Conservation (phyloP, 257 asterid genomes). For the Solanum acaule region DNA sequence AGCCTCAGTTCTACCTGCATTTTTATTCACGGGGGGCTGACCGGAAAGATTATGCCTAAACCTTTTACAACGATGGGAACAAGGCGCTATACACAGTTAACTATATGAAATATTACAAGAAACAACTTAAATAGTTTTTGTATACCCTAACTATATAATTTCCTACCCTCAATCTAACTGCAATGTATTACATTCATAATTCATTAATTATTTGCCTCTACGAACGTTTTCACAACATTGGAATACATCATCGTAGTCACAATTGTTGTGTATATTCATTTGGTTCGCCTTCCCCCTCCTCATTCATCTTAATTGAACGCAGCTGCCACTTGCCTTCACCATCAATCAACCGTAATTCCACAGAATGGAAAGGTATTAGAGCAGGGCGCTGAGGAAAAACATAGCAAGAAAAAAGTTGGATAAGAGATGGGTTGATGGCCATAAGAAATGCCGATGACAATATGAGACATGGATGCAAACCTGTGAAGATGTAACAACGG, state of each 20-base stretch:
- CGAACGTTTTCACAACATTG: background rate
- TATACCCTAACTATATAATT: background rate
- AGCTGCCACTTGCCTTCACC: constrained; percentile 99
- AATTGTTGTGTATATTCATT: background rate
- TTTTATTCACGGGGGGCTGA: constrained; percentile 4
- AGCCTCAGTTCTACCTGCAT: background rate
- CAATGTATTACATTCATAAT: background rate
- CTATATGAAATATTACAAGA: background rate
- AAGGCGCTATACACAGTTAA: constrained; percentile 27
- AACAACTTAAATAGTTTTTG: constrained; percentile 3
- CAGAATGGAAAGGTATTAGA: constrained; percentile 86
- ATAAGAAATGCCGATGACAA: background rate
- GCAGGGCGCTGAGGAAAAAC: constrained; percentile 70
- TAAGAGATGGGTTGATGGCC: background rate
- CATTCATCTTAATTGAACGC: constrained; percentile 61
- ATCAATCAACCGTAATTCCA: constrained; percentile 82
- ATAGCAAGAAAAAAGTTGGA: background rate
- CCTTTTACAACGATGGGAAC: constrained; percentile 24
- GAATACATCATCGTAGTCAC: background rate
- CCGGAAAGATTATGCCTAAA: constrained; percentile 4
- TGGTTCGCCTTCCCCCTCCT: background rate
- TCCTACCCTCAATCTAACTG: background rate
- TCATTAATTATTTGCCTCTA: background rate
- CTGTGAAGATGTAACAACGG: constrained; percentile 97
- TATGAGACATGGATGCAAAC: constrained; percentile 16